phyloP scores from a whole-genome alignment of 2,329 filamentous ascomycete species.

The Claviceps fusiformis region DNA sequence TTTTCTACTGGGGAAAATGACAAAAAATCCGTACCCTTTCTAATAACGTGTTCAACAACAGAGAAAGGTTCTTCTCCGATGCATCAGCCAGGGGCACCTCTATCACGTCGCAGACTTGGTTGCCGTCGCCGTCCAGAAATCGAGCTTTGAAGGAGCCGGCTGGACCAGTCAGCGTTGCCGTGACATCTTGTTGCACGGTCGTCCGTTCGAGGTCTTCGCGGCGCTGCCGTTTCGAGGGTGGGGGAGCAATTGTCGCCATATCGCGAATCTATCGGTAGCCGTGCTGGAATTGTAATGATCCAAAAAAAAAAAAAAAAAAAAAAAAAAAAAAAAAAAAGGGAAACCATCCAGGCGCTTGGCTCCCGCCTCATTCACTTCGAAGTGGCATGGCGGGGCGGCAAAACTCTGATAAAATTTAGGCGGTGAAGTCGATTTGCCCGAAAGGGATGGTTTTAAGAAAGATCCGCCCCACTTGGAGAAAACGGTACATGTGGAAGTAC shows the following conservation, averaged over 20 bases:
- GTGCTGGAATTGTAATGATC: not conserved
- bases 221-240: conserved; percentile 77
- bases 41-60: conserved; percentile 73
- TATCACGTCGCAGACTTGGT: conserved; percentile 57
- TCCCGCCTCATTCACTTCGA: not conserved
- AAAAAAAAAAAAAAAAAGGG: not conserved
- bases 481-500: not conserved
- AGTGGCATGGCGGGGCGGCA: conserved; percentile 6
- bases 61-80: conserved; percentile 76
- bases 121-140: conserved; percentile 68
- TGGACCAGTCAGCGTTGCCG: conserved; percentile 51
- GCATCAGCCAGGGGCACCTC: conserved; percentile 73
- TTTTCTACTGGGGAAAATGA: not conserved
- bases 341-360: not conserved
- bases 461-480: not conserved
- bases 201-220: conserved; percentile 59
- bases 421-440: conserved; percentile 10
- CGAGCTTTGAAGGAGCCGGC: conserved; percentile 71
- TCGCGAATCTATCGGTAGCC: not conserved
- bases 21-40: conserved; percentile 42
- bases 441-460: not conserved
- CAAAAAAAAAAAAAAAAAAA: not conserved
- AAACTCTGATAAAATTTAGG: conserved; percentile 15
- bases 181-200: conserved; percentile 61
- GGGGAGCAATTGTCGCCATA: conserved; percentile 76